Conservation (phyloP, 1,139 yeast species). For the Scheffersomyces titani region DNA sequence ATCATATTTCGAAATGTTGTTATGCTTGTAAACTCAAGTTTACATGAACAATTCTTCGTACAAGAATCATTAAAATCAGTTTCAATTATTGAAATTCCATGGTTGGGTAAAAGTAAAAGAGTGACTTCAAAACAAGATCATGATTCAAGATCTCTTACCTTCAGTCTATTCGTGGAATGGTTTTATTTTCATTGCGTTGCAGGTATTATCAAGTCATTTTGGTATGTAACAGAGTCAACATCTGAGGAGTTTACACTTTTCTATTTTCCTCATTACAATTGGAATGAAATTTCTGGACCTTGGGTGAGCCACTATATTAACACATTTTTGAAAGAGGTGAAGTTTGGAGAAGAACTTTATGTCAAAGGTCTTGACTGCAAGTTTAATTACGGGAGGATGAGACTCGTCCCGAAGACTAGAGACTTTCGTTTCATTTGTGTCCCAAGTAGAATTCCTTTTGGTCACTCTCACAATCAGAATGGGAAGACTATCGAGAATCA, state of each 20-base stretch:
- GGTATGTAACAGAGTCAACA: slow-evolving; percentile 67
- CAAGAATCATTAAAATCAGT: slow-evolving; percentile 28
- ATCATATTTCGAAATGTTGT: slow-evolving; percentile 39
- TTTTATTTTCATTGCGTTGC: slow-evolving; percentile 49
- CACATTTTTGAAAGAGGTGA: slow-evolving; percentile 21
- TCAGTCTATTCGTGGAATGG: slow-evolving; percentile 58
- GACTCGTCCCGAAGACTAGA: slow-evolving; percentile 56
- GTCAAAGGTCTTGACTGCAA: slow-evolving; percentile 8
- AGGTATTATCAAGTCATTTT: slow-evolving; percentile 52
- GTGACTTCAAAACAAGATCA: slow-evolving; percentile 40
- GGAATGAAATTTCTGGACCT: slow-evolving; percentile 49
- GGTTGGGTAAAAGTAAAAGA: slow-evolving; percentile 42
- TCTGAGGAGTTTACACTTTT: slow-evolving; percentile 35
- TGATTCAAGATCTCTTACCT: slow-evolving; percentile 27
- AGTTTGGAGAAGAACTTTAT: neutral
- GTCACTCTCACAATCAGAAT: neutral
- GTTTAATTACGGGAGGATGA: slow-evolving; percentile 34
- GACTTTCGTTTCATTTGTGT: slow-evolving; percentile 63
- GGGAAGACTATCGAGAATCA: slow-evolving; percentile 2
- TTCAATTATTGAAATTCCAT: slow-evolving; percentile 39
- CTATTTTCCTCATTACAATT: slow-evolving; percentile 61
- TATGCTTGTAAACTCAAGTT: slow-evolving; percentile 36
- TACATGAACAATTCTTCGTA: slow-evolving; percentile 28
- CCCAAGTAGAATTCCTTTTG: slow-evolving; percentile 39
- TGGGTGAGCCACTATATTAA: slow-evolving; percentile 44